Percentiles rank a stretch among this genome's conserved stretches.
These are phyloP conservation scores for Medicago ruthenica DNA, from an alignment of 306 rosid genomes.

Conservation along the genomic window DNA sequence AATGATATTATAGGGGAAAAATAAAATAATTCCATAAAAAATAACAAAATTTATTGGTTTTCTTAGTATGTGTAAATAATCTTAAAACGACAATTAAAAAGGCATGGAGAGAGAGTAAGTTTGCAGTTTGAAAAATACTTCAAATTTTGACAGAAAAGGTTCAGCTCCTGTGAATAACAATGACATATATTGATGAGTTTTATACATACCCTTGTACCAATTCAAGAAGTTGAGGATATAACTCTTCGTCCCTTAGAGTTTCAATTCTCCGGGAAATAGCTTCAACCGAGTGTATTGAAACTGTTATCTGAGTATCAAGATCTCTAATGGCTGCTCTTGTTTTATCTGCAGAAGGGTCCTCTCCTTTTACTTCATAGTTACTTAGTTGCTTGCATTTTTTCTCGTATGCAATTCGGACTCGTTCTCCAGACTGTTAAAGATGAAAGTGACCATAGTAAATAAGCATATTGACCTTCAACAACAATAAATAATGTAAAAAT, in stretches of 20 bases:
- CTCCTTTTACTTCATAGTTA: constrained; percentile 83
- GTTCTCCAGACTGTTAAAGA: constrained; percentile 77
- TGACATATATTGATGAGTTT: constrained; percentile 21
- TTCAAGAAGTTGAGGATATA: constrained; percentile 89
- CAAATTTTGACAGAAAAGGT: constrained; percentile 15
- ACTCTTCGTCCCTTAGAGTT: constrained; percentile 83
- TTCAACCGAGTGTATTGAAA: constrained; percentile 92
- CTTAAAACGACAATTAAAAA: not conserved
- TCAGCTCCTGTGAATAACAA: constrained; percentile 11
- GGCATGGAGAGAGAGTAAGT: not conserved
- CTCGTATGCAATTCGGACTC: constrained; percentile 76
- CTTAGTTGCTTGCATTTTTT: constrained; percentile 74
- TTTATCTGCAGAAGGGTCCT: constrained; percentile 70
- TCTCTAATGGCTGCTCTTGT: constrained; percentile 79
- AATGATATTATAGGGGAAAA: too few relatives aligned
- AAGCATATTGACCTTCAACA: constrained; percentile 18
- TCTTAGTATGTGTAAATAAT: not conserved
- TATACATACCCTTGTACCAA: constrained; percentile 73
- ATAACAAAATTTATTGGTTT: too few relatives aligned
- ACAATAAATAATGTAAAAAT: constrained; percentile 24
- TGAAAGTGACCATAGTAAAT: constrained; percentile 33
- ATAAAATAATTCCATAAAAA: too few relatives aligned
- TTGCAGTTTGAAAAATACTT: not conserved
- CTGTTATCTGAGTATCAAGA: constrained; percentile 81
- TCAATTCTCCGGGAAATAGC: constrained; percentile 84